Base-by-base conservation (phyloP, 306 rosid genomes). In the Acmispon strigosus region DNA sequence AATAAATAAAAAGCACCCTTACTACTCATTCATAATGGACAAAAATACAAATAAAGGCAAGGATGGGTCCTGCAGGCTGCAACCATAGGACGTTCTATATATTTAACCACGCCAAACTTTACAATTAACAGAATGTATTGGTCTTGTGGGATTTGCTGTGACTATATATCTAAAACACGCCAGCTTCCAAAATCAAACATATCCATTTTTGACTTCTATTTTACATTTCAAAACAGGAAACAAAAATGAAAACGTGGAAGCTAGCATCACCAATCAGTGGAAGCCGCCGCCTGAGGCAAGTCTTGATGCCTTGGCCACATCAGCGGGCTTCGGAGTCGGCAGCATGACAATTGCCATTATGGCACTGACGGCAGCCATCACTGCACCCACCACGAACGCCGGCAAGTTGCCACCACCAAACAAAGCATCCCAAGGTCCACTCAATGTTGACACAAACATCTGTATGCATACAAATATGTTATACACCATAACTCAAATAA, bases 381-480 rank as follows among this genome's bases (percentile, higher is more conserved):
- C 42, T 0, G 86, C 90, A 0, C 90, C 93, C 62, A 78, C 76
- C 64, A 87, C 86, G 11, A 91, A 91, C 0, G 96, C 96, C 0
- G 96, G 93, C 79, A 87, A 63, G 70, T 91, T 91, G 4, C 97
- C 92, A 0, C 96, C 97, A 1, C 96, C 96, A n/a, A 91, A 89
- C 17, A 80, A 36, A 1, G 70, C 81, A 62, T 91, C 96, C 78
- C 84, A 74, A 0, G 88, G 96, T 36, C 97, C 91, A 52, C 88
- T 87, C 0, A 50, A 10, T 7, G 87, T 77, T 0, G 93, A 82
- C 7, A 91, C 84, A 0, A 91, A 0, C 87, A 89, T 84, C 87
- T 91, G 83, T 44, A 7, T 19, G 19, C 1, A 6, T 32, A 32
- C 37, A 27, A 27, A 27, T 22, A 32, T 32, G 37, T 32, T 32